Base-by-base conservation (phyloP, 495 filamentous ascomycete species). In the Xylaria venustula region DNA sequence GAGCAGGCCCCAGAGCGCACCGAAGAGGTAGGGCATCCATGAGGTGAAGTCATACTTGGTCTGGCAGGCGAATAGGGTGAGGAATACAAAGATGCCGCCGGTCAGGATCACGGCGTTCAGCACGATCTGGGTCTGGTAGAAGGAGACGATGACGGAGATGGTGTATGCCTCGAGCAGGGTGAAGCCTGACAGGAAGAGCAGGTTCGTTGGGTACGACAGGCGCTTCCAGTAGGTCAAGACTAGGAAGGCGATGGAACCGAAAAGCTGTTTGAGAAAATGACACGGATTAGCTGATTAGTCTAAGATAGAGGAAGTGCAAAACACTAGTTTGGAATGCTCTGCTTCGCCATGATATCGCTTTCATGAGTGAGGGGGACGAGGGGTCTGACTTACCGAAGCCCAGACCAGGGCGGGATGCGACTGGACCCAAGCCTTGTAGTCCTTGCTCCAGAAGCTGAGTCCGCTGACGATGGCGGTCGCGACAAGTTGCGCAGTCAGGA, bases 41-140 rank as follows among this genome's bases (percentile, higher is more conserved):
- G 82, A 83, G 0, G 92, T 97, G 75, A 99, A 98, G 81, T 99
- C 95, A 73, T 98, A 98, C 71, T 96, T 96, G 51, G 90, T 91
- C 77, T 99, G 94, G 85, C 93, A 95, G 28, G 94, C 94, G 73
- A 98, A 99, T 11, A 94, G 73, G 0, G 93, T 98, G 44, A 99
- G 82, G 45, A 88, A 93, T 45, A 97, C 78, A 76, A 99, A 99
- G 71, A 99, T 92, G 48, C 89, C 93, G 4, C 90, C 85, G 0
- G 94, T 99, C 45, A 99, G 85, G 60, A 96, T 72, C 17, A 97
- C 87, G 12, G 94, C 94, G 75, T 97, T 86, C 20, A 98, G 80
- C 8, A 98, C 95, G 68, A 97, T 88, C 37, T 75, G 75, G 7
- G 85, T 81, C 15, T 92, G 74, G 78, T 91, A 97, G 79, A 91